Conservation (phyloP, 148 eudicot genomes). For the Euryodendron excelsum region DNA sequence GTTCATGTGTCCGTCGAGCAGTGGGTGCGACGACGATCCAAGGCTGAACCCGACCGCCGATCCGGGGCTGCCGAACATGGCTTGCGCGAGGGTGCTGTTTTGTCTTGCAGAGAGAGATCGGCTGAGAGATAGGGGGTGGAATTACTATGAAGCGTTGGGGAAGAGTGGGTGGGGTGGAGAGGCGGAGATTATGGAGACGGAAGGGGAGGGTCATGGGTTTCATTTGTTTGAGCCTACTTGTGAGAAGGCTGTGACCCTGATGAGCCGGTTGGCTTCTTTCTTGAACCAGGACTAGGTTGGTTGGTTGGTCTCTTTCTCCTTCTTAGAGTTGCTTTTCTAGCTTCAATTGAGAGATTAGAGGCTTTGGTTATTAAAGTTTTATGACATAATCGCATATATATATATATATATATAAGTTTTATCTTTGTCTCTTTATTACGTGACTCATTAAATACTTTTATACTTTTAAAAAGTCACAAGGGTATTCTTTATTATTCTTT, state of each 20-base stretch:
- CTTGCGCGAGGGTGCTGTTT: constrained; percentile 30
- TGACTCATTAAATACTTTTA: no score
- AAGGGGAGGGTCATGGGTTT: constrained; percentile 36
- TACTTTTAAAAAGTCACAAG: no score
- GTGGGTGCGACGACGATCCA: constrained; percentile 23
- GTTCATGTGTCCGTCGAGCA: constrained; percentile 13
- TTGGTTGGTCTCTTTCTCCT: no score
- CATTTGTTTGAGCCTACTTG: constrained; percentile 17
- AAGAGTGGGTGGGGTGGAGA: constrained; percentile 36
- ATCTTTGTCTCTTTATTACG: no score
- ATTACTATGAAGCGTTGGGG: constrained; percentile 26
- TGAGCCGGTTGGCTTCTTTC: background rate
- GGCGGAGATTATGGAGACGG: constrained; percentile 23
- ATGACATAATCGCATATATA: no score
- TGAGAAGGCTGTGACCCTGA: constrained; percentile 8
- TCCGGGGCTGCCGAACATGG: constrained; percentile 17
- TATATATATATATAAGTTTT: no score
- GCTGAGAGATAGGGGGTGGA: constrained; percentile 25
- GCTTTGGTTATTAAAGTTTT: no score
- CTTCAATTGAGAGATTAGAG: no score
- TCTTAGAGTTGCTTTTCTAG: no score
- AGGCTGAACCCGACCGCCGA: constrained; percentile 28
- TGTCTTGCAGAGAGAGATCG: constrained; percentile 32
- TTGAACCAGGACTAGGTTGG: background rate
- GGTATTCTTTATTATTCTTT: no score